Evolutionary conservation across 2,329 filamentous ascomycete genomes (phyloP).

Genomic region (Boeremia lycopersici): DNA sequence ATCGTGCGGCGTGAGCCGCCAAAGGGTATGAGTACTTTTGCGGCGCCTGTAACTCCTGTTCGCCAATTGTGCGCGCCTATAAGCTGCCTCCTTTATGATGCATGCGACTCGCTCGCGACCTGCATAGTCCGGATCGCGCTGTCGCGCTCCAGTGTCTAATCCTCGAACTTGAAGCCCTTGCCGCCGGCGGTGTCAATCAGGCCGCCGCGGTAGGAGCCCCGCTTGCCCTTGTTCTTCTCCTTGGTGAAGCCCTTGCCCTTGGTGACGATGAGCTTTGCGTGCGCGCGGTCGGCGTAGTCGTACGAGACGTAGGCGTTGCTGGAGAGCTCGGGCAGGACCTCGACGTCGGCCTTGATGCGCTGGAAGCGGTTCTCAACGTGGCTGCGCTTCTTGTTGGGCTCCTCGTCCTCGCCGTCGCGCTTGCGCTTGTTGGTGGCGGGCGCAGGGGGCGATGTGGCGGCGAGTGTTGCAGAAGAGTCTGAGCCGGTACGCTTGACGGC

Average conservation of each 20-base stretch:
- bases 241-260: conserved; percentile 98
- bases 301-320: conserved; percentile 85
- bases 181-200: conserved; percentile 80
- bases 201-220: conserved; percentile 88
- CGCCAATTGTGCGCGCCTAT: conserved; percentile 1
- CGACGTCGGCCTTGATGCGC: conserved; percentile 71
- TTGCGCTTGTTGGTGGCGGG: conserved; percentile 52
- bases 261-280: conserved; percentile 86
- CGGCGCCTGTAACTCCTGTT: conserved; percentile 9
- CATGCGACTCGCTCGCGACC: background rate
- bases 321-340: conserved; percentile 70
- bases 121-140: background rate
- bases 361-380: conserved; percentile 67
- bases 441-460: conserved; percentile 35
- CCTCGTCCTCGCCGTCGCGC: conserved; percentile 40
- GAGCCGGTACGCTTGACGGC: conserved; percentile 46
- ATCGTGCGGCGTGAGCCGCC: background rate
- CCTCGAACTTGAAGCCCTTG: conserved; percentile 93
- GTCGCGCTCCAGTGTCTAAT: conserved; percentile 54
- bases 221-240: conserved; percentile 91
- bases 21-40: conserved; percentile 15
- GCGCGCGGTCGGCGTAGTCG: conserved; percentile 86
- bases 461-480: conserved; percentile 47
- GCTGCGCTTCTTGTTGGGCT: conserved; percentile 42
- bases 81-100: conserved; percentile 6